Evolutionary conservation across 495 filamentous ascomycete species (phyloP).

Genomic region (Friedmanniomyces simplex): DNA sequence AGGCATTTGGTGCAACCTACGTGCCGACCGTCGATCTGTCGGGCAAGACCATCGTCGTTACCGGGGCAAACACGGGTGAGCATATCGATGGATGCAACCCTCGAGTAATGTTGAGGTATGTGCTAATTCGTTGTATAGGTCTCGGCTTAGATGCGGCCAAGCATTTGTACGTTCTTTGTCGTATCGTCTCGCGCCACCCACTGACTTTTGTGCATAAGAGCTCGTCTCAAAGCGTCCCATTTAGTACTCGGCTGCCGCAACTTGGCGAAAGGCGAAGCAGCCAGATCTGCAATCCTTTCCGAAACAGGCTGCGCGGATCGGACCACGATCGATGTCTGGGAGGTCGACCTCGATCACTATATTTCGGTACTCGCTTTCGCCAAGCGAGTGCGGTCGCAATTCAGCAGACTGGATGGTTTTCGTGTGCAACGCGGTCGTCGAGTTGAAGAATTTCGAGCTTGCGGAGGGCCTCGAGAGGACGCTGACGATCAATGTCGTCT

Average conservation of each 20-base stretch:
- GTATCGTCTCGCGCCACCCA: background rate
- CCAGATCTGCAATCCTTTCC: background rate
- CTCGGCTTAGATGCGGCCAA: background rate
- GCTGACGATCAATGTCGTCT: slow-evolving; percentile 38
- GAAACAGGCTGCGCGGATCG: background rate
- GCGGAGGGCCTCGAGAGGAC: slow-evolving; percentile 37
- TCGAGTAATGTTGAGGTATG: background rate
- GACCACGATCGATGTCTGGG: slow-evolving; percentile 36
- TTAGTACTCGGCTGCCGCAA: background rate
- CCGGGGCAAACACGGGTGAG: background rate
- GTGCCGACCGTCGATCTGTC: background rate
- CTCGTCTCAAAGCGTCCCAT: background rate
- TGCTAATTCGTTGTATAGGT: background rate
- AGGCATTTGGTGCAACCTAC: background rate
- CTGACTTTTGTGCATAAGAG: background rate
- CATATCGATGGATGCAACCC: too few relatives aligned
- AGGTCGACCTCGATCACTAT: slow-evolving; percentile 44
- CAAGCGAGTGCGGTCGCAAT: slow-evolving; percentile 29
- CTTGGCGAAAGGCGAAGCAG: background rate
- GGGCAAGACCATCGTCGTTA: background rate
- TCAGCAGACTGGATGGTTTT: slow-evolving; percentile 33
- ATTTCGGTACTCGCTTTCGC: slow-evolving; percentile 39
- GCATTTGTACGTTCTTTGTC: background rate
- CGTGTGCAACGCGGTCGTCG: slow-evolving; percentile 30
- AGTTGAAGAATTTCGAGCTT: slow-evolving; percentile 23